Base-by-base conservation (phyloP, 768 basidiomycete species). In the Hemileccinum impolitum region DNA sequence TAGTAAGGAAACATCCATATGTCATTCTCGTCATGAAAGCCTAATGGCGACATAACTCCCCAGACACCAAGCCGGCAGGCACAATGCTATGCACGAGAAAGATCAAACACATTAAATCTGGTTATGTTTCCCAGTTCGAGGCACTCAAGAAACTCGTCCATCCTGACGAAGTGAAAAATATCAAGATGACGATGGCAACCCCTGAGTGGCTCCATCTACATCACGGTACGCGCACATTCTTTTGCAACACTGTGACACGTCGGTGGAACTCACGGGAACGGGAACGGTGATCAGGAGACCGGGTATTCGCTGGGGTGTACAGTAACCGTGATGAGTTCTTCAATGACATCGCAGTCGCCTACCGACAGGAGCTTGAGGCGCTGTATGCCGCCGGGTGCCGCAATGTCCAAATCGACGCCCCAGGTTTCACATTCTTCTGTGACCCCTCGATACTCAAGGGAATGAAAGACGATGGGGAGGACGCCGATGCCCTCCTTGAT, bases 201-300 rank as follows among this genome's bases (percentile, higher is more conserved):
- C 87, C 86, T 4, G 80, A 81, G 28, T 85, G 84, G 82, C 83
- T 80, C 63, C 83, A 85, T 61, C 77, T 85, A 28, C 77, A 80
- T 23, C 82, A 84, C 61, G 85, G 85, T 43, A 74, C 72, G 58
- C 5, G 8, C 4, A 11, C 23, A 36, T 13, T 1, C 21, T 14
- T 37, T 7, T 4, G 2, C 28, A 9, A 25, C 26, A n/a, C 9
- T 4, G 2, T 28, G 26, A 3, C 8, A 9, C 8, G 2, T 26
- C 42, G 9, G 1, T 5, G 6, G 4, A 12, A 41, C 41, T 55
- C 32, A 52, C 23, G 1, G 5, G 14, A 12, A 9, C 7, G 23
- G 23, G 3, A 6, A 23, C 6, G 7, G 19, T 9, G 8, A 30
- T 12, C n/a, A 64, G 63, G 63, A 11, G 48, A 65, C 15, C 48